Evolutionary conservation across 768 basidiomycete species (phyloP), one percentile per base, ranked within the genome.

Genomic region (Pulveroboletus ravenelii): DNA sequence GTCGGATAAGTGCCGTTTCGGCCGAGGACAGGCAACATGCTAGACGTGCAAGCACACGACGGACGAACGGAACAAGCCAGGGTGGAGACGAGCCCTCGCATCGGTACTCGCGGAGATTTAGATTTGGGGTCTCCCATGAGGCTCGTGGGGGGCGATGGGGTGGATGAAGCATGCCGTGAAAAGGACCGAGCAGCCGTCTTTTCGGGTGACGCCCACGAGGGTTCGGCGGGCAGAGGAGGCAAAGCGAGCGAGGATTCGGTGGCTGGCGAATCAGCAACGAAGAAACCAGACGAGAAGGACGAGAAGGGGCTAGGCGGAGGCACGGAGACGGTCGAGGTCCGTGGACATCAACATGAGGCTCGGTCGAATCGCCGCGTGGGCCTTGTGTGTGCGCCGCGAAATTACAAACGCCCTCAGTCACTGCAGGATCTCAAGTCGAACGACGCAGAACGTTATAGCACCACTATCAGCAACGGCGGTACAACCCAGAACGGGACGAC

Each of bases 351-450:
- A 58, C 63, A 59, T 45, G 59, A 53, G 62, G 56, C 75, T 74
- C 75, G 70, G 66, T 71, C 72, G 50, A 49, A 41, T 49, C 62
- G 62, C 72, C 76, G 74, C 76, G 72, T 77, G 76, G 67, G 68
- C 50, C 62, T 67, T 48, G 63, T 70, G 53, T 62, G 60, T 61
- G 65, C 67, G 47, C 69, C 68, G 52, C 58, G 60, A 57, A 58
- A 66, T 56, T 70, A 63, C 69, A 66, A 65, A 66, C 64, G 63
- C 51, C 64, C 65, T 41, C 65, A 54, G 52, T 62, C 65, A 10
- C 61, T 65, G 20, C 56, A 60, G 51, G 50, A 64, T 60, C 57
- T 65, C 64, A 61, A 54, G 60, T 50, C 35, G 9, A 48, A 49
- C 62, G 46, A 42, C 41, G 37, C 36, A 30, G 44, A 17, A 18